Evolutionary conservation across 2,329 filamentous ascomycete genomes (phyloP).

Genomic region (Didymella sp.): DNA sequence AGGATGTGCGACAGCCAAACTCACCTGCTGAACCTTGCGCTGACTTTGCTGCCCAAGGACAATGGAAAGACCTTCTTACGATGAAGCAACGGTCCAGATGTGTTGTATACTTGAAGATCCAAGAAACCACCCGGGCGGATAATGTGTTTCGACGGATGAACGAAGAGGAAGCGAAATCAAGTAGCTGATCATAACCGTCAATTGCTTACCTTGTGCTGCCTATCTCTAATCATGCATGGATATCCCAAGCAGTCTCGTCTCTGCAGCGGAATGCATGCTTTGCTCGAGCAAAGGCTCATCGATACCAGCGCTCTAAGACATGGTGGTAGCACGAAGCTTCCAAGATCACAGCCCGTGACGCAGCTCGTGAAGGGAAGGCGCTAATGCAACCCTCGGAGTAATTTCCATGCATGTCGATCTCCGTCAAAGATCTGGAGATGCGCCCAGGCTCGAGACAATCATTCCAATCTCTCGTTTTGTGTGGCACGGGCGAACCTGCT

Average conservation of each 20-base stretch:
- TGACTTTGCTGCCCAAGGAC: background rate
- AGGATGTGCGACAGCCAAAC: background rate
- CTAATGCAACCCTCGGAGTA: slow-evolving; percentile 9
- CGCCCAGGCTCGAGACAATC: background rate
- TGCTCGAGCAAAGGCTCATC: background rate
- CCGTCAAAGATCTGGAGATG: background rate
- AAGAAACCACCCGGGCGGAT: background rate
- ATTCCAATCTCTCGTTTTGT: background rate
- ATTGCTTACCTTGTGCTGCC: background rate
- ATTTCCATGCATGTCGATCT: slow-evolving; percentile 7
- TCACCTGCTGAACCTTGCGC: background rate
- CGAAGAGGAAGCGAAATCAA: background rate
- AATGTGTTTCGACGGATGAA: background rate
- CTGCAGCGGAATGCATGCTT: background rate
- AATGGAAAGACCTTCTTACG: background rate
- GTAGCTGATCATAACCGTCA: background rate
- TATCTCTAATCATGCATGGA: background rate
- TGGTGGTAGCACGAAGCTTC: background rate
- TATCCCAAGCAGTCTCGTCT: background rate
- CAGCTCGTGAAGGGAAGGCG: background rate
- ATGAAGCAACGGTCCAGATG: background rate
- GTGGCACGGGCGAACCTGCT: slow-evolving; percentile 4
- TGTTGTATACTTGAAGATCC: background rate
- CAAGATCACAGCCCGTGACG: background rate
- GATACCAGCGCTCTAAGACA: background rate